Evolutionary conservation across 176 grass and related monocot genomes (phyloP), one percentile per base, ranked within the genome.

Genomic region (Phyllostachys edulis): DNA sequence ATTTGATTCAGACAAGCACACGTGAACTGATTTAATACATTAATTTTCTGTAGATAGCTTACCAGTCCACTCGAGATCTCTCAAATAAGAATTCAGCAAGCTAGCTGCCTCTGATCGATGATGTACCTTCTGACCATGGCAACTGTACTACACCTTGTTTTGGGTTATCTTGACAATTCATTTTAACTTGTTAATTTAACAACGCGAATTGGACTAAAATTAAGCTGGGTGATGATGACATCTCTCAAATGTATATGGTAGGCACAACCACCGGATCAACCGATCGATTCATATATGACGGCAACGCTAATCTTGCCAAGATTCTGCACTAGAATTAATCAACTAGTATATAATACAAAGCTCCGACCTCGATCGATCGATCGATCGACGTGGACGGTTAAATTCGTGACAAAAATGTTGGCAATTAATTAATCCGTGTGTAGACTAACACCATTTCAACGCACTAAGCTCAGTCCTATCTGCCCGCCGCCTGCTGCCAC

Each of bases 1-100:
- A 65, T 47, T 71, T 21, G 41, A 63, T 71, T 47, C 4, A 86
- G 80, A 41, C 15, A 54, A 40, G 76, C 84, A 86, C 84, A 86
- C 76, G 67, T 80, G 84, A 67, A 47, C 15, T 12, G 14, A 63
- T 63, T 79, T 47, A 29, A 57, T 69, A 45, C 61, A 62, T 78
- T 42, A n/a, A 26, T 62, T 60, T 78, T 24, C 12, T 62, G 39
- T 7, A 71, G 42, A 46, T 63, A 15, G 21, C 27, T 21, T 20
- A 54, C 51, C 51, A 54, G 51, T 54, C 51, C 17, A 54, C 51
- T 54, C 51, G n/a, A n/a, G 51, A 20, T 54, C 51, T 54, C 51
- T 20, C 51, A 20, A 20, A 20, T 54, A n/a, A 56, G 7, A 56
- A 56, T 56, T 56, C 13, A 50, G 24, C 60, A 50, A 42, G 21